These are phyloP conservation scores for Trichoderma citrinoviride DNA, from an alignment of 2,329 filamentous ascomycete genomes.

Conservation along the genomic window DNA sequence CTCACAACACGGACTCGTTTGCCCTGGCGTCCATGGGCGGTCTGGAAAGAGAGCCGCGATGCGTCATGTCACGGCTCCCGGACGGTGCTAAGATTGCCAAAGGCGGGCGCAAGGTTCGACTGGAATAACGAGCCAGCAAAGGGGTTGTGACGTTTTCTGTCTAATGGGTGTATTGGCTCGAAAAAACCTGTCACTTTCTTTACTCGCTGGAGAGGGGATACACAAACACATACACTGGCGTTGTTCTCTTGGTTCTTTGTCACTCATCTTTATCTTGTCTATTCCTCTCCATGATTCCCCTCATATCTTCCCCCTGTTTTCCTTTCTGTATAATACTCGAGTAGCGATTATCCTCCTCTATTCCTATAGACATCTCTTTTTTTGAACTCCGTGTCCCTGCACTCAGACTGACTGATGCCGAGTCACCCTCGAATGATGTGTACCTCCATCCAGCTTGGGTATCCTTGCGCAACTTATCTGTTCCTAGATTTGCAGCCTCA, in stretches of 20 bases:
- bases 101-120: slow-evolving; percentile 51
- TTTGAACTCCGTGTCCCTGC: slow-evolving; percentile 2
- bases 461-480: slow-evolving; percentile 4
- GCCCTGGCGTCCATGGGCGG: slow-evolving; percentile 87
- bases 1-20: slow-evolving; percentile 89
- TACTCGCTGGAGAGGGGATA: background rate
- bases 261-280: background rate
- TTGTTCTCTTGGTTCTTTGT: background rate
- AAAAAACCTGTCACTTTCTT: background rate
- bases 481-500: no score
- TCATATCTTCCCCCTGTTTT: background rate
- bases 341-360: slow-evolving; percentile 29
- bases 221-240: background rate
- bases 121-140: slow-evolving; percentile 28
- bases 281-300: background rate
- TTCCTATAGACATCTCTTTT: slow-evolving; percentile 26
- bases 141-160: background rate
- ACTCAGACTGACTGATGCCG: background rate
- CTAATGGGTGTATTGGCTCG: background rate
- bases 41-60: slow-evolving; percentile 69
- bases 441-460: background rate
- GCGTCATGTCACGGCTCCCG: slow-evolving; percentile 80
- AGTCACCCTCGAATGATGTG: background rate
- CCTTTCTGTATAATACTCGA: slow-evolving; percentile 26
- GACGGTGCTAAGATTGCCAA: slow-evolving; percentile 52